Base-by-base conservation (phyloP, 768 basidiomycete species). In the Auricularia heimuer region DNA sequence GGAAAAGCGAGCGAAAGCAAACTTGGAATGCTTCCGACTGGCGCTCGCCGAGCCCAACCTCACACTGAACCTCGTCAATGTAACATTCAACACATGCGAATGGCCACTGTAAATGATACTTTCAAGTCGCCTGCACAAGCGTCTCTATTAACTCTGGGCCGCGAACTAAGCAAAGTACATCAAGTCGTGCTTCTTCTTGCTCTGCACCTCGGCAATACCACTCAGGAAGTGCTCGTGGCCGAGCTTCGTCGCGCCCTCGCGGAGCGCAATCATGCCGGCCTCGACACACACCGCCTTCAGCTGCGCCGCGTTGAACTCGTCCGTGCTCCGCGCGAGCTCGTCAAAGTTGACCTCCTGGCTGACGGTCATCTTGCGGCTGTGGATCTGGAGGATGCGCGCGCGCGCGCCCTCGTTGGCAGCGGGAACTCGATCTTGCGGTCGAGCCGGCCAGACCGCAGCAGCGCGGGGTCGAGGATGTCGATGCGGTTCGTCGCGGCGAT, bases 351-450 rank as follows among this genome's bases (percentile, higher is more conserved):
- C 94, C 67, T 93, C 94, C 3, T 82, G 75, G 36, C 85, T 84
- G 29, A 88, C 85, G 21, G 90, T 83, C 94, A 99, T 94, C 81
- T 99, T 99, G 63, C 97, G 85, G 16, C 93, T 91, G 75, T 98
- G 96, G 63, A 99, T 99, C 73, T 97, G 90, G 51, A 99, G 82
- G 71, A 99, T 98, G 66, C 90, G 88, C 3, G 95, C 94, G 39
- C 97, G 87, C n/a, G 96, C 94, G 10, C 88, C 89, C 76, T 98
- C 96, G 70, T 92, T 95, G 4, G 97, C 51, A 98, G 79, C 11
- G 96, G 95, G 79, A 98, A 99, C 76, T 99, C 96, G 70, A 99
- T 98, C 80, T 99, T 99, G 67, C 96, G 85, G 75, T 99, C 96
- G 54, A 99, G 82, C 75, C 96, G 93, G 68, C 96, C 96, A 12